Evolutionary conservation across 2,329 filamentous ascomycete genomes (phyloP), one percentile per base, ranked within the genome.

Genomic region (Ophiocordyceps camponoti-leonardi): DNA sequence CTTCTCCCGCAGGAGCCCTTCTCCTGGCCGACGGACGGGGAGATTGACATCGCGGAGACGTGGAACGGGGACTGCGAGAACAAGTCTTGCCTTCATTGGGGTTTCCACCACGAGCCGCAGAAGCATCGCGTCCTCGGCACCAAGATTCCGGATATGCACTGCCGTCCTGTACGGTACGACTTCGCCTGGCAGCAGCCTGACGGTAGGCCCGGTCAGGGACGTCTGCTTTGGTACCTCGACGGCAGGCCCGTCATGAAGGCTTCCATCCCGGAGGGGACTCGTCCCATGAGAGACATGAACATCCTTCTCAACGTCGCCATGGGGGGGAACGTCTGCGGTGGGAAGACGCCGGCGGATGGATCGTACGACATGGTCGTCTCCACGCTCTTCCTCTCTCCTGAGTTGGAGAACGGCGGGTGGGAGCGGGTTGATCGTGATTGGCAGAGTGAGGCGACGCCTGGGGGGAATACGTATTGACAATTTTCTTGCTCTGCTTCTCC

Each of bases 291-390:
- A 46, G 74, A 78, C 23, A 77, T 68, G 59, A 67, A 67, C 18
- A 59, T 79, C 10, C 57, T 78, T 48, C 64, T 79, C 18, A 79
- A 79, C 47, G 64, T 79, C n/a, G 75, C 75, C 1, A 77, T 79
- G 69, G 75, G 75, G 0, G 75, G 75, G 0, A 76, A 72, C 48
- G 74, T 78, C 6, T 77, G 73, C 50, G 58, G 65, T 16, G 73
- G 72, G 0, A 66, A 65, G 52, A 58, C 63, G 14, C 75, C 75
- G 1, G 56, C 52, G 0, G 67, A 77, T 50, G 75, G 75, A 0
- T 57, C 61, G 20, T 78, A 79, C 52, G 74, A 78, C 47, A 65
- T 78, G 57, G 65, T 75, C 2, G 60, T 79, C 0, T 68, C 72
- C 47, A 63, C 65, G 22, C 49, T 79, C 43, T 68, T 65, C 50